Percentiles rank a stretch among this genome's conserved stretches.
These are phyloP conservation scores for Fusarium coffeatum DNA, from an alignment of 2,329 filamentous ascomycete genomes.

Conservation along the genomic window DNA sequence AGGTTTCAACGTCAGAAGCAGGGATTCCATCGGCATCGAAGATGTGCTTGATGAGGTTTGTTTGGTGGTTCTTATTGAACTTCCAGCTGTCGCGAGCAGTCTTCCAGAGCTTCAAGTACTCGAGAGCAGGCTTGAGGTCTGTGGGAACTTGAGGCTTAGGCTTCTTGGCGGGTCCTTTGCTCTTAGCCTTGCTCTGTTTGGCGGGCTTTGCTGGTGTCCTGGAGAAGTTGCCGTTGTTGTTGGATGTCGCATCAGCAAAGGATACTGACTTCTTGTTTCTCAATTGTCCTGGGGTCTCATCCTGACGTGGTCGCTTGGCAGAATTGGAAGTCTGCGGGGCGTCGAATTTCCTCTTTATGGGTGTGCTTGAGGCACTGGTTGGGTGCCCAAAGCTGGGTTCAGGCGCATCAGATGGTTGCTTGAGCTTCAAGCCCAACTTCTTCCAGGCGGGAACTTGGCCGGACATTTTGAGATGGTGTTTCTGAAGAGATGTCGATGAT, in stretches of 20 bases:
- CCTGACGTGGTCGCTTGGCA: conserved; percentile 52
- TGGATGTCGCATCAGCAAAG: conserved; percentile 58
- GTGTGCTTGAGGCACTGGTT: conserved; percentile 48
- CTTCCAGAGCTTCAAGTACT: conserved; percentile 83
- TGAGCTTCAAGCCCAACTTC: conserved; percentile 72
- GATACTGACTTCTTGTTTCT: conserved; percentile 62
- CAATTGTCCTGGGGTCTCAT: conserved; percentile 46
- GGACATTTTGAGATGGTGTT: conserved; percentile 53
- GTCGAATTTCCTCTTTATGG: conserved; percentile 56
- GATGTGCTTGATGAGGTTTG: conserved; percentile 83
- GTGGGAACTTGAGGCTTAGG: conserved; percentile 52
- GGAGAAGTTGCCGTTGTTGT: conserved; percentile 36
- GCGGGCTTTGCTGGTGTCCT: conserved; percentile 51
- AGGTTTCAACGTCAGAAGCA: conserved; percentile 72
- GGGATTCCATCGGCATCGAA: conserved; percentile 80
- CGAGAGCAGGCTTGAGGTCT: conserved; percentile 72
- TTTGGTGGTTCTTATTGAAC: conserved; percentile 95
- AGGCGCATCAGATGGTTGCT: conserved; percentile 53
- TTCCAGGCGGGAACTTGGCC: conserved; percentile 69
- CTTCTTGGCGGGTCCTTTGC: conserved; percentile 56
- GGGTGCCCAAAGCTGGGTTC: conserved; percentile 54
- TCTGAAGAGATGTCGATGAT: not conserved
- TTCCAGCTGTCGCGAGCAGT: conserved; percentile 81
- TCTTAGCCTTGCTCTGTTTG: conserved; percentile 48
- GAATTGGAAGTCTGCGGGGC: conserved; percentile 50